phyloP scores from a whole-genome alignment of 352 stramenopile species.

The Stramenopiles sp. region DNA sequence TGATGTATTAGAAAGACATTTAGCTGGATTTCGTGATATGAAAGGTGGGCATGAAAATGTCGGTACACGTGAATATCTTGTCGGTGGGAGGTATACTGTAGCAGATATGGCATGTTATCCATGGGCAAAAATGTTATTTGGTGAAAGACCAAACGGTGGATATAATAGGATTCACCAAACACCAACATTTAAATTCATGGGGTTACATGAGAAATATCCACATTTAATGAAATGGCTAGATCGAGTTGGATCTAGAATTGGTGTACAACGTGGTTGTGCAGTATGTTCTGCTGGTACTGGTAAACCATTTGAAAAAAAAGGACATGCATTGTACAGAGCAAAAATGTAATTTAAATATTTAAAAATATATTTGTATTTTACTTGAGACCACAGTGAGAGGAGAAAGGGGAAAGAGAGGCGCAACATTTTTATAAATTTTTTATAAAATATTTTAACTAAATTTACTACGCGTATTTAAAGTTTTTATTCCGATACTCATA shows the following conservation, averaged over 20 bases:
- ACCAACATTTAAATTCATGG: conserved; percentile 23
- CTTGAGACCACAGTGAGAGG: too few relatives aligned
- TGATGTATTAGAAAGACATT: conserved; percentile 39
- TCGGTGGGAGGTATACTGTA: conserved; percentile 28
- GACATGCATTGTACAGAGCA: background rate
- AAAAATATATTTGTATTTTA: too few relatives aligned
- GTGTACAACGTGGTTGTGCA: conserved; percentile 19
- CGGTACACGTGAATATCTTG: background rate
- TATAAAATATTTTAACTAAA: too few relatives aligned
- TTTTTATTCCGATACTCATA: too few relatives aligned
- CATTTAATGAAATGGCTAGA: conserved; percentile 26
- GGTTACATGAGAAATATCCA: conserved; percentile 21
- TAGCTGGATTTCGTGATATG: conserved; percentile 30
- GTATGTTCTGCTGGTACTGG: background rate
- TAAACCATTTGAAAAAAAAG: background rate
- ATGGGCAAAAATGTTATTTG: conserved; percentile 25
- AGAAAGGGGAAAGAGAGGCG: too few relatives aligned
- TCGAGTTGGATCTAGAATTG: conserved; percentile 16
- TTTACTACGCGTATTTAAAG: too few relatives aligned
- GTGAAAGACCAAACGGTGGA: conserved; percentile 11
- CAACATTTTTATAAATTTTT: too few relatives aligned
- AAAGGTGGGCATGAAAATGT: background rate
- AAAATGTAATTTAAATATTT: too few relatives aligned
- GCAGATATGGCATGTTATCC: conserved; percentile 42
- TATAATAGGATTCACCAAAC: conserved; percentile 18